Conservation (phyloP, 805 yeast genomes). For the Blastobotrys mokoenaii region DNA sequence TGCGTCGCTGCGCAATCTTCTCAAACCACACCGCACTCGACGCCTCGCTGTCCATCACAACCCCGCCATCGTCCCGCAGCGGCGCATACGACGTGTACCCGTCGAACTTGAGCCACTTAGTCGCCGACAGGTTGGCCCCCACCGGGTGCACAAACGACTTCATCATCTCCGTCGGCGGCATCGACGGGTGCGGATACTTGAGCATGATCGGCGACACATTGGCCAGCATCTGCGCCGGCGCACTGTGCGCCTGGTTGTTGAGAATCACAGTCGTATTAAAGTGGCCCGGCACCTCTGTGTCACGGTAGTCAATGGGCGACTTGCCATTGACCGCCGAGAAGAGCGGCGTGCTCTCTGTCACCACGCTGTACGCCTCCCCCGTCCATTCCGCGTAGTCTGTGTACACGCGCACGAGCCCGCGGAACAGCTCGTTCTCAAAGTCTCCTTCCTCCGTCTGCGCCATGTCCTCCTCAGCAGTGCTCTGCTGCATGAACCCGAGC, state of each 20-base stretch:
- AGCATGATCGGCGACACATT: slow-evolving; percentile 35
- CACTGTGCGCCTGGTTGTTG: slow-evolving; percentile 42
- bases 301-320: slow-evolving; percentile 70
- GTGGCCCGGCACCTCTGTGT: slow-evolving; percentile 57
- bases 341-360: slow-evolving; percentile 63
- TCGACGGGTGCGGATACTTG: slow-evolving; percentile 37
- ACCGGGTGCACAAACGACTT: slow-evolving; percentile 29
- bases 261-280: slow-evolving; percentile 54
- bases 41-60: slow-evolving; percentile 38
- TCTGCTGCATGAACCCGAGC: slow-evolving; percentile 16
- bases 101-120: slow-evolving; percentile 54
- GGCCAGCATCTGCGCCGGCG: slow-evolving; percentile 27
- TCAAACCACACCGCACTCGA: slow-evolving; percentile 28
- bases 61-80: slow-evolving; percentile 47
- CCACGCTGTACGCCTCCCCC: slow-evolving; percentile 64
- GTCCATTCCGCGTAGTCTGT: slow-evolving; percentile 74
- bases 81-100: slow-evolving; percentile 58
- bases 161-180: slow-evolving; percentile 47
- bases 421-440: slow-evolving; percentile 19
- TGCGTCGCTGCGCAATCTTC: slow-evolving; percentile 15
- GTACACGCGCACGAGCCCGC: slow-evolving; percentile 29
- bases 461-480: slow-evolving; percentile 3
- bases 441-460: slow-evolving; percentile 6
- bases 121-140: slow-evolving; percentile 44
- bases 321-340: slow-evolving; percentile 66